These are phyloP conservation scores for Pelargonium cotyledonis DNA, from an alignment of 441 rosid species.

Conservation along the genomic window DNA sequence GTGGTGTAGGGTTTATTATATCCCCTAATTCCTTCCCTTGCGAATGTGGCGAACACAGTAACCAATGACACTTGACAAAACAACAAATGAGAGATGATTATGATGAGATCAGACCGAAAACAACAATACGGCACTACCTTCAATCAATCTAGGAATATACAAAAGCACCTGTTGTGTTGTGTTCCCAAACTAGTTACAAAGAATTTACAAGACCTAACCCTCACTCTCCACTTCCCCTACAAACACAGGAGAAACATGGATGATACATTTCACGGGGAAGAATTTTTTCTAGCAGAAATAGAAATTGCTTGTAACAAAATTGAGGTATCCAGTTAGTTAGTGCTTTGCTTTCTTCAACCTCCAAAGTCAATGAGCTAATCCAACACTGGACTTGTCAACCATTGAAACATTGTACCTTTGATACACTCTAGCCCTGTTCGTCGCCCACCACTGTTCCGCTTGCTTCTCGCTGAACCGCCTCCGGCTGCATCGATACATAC, in stretches of 20 bases:
- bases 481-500: conserved; percentile 40
- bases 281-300: background rate
- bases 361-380: conserved; percentile 42
- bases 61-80: no score
- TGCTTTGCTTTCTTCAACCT: background rate
- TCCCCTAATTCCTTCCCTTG: no score
- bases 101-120: no score
- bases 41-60: no score
- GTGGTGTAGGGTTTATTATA: no score
- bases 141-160: background rate
- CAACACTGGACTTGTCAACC: conserved; percentile 61
- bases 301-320: conserved; percentile 18
- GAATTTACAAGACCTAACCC: conserved; percentile 36
- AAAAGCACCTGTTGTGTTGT: conserved; percentile 71
- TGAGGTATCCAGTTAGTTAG: conserved; percentile 12
- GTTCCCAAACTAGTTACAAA: conserved; percentile 46
- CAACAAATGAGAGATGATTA: no score
- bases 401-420: conserved; percentile 72
- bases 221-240: background rate
- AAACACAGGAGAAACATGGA: background rate
- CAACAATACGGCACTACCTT: no score
- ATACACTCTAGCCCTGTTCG: conserved; percentile 77
- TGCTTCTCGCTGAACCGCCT: conserved; percentile 85
- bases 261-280: no score
- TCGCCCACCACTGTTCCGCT: conserved; percentile 97